Evolutionary conservation across 139 green algal genomes (phyloP), one percentile per base, ranked within the genome.

Genomic region (Desmodesmus armatus): DNA sequence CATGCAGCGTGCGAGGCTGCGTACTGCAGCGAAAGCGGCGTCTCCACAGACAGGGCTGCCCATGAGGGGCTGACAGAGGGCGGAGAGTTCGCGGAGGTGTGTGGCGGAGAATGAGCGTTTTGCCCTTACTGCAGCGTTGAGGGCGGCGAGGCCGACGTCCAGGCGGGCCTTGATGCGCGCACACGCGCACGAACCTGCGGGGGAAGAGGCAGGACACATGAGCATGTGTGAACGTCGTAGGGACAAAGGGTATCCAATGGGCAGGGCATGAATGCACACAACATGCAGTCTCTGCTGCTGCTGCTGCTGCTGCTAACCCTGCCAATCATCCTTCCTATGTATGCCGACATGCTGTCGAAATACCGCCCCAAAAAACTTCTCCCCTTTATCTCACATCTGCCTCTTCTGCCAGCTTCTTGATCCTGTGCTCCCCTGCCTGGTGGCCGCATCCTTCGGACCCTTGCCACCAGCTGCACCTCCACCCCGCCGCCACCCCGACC

Each of bases 51-150:
- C 55, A 1, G 90, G 91, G 3, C 92, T 95, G 4, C 79, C 76
- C 60, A 98, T 80, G 77, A 98, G 89, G 31, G 93, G 95, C 83
- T 94, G 65, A 66, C 91, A 91, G 41, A 94, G 85, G 3, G 88
- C 77, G 37, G 83, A 67, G 33, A 96, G 85, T 3, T 90, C 85
- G 62, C 94, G 86, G 67, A 98, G 85, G n/a, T 90, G 87, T 21
- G 74, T n/a, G 1, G 89, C 80, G 11, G 91, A 90, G 72, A 91
- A 91, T 11, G 60, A 29, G 23, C 66, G 78, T 58, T 93, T 89
- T 55, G 88, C 91, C 27, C 83, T 55, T 6, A 91, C 93, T 11
- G 87, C 40, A 0, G 84, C 88, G 5, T 85, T 80, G 71, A 98
- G 86, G 3, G 89, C 87, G 1, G 71, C 29, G 47, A 96, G 77